Base-by-base conservation (phyloP, 129 eudicot species). In the Flaveria linearis region DNA sequence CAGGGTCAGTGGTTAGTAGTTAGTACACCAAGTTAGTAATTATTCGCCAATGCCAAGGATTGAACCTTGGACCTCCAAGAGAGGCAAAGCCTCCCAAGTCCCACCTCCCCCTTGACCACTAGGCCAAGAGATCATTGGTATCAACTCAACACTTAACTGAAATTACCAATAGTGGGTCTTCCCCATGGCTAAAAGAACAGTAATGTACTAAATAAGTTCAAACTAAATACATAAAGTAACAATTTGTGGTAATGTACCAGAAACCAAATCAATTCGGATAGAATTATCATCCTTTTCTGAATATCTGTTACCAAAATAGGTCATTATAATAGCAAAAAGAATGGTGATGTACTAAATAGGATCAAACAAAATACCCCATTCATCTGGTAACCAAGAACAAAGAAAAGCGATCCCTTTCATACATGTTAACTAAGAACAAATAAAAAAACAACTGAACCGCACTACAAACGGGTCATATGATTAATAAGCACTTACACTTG, bases 341-440 rank as follows among this genome's bases (percentile, higher is more conserved):
- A 39, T 52, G 60, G 78, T 25, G 42, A 41, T 26, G 23, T 17
- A 63, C 22, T 50, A 61, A 15, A 61, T 49, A 71, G 36, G 26
- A 71, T 71, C 45, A 71, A 15, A 71, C 52, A 45, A 36, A 9
- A 60, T 9, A 46, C 52, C 82, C 45, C 46, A 58, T 20, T 15
- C 53, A 76, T 20, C 50, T 5, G 41, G 13, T 45, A 45, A 45
- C 50, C 50, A 45, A 45, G 13, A 45, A 10, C 61, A 15, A 57
- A 16, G 43, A 15, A 20, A 74, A 56, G 41, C 7, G 41, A 56
- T 43, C 23, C 68, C 23, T 36, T 60, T 10, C 53, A 20, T 72
- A 55, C 55, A 56, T 39, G 53, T 73, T 56, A 56, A 56, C 39
- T 3, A 39, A 56, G 8, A 57, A 56, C 62, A 9, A 16, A n/a